phyloP scores from a whole-genome alignment of 108 stramenopile genomes.

The Schizochytrium sp. region DNA sequence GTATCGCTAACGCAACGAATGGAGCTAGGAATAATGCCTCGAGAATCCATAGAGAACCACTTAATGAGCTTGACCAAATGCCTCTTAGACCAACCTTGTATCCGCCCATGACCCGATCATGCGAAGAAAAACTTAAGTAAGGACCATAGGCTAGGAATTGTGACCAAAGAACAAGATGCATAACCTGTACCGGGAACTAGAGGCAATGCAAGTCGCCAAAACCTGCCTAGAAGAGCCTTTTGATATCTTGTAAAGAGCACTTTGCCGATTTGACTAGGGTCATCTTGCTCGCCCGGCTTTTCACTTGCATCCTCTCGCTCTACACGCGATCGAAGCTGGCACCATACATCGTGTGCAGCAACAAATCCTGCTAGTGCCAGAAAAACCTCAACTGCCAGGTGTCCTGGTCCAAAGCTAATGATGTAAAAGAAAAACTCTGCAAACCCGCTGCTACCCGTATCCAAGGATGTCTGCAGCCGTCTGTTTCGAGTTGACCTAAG shows the following conservation, averaged over 20 bases:
- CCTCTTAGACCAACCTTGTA: conserved; percentile 1
- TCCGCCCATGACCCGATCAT: background rate
- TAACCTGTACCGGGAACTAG: background rate
- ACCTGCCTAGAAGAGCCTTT: background rate
- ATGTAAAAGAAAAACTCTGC: conserved; percentile 10
- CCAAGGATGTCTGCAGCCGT: background rate
- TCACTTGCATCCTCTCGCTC: background rate
- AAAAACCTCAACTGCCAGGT: conserved; percentile 49
- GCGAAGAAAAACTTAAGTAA: background rate
- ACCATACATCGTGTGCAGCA: conserved; percentile 40
- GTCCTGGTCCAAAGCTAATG: conserved; percentile 28
- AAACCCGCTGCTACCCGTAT: background rate
- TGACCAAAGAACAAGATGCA: conserved; percentile 24
- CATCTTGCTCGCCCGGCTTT: background rate
- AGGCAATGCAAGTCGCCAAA: conserved; percentile 45
- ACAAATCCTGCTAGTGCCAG: conserved; percentile 42
- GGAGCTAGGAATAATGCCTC: conserved; percentile 42
- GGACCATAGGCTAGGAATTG: conserved; percentile 20
- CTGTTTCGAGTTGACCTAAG: background rate
- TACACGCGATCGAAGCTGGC: background rate
- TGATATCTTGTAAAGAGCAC: conserved; percentile 21
- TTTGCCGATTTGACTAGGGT: background rate
- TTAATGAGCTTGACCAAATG: conserved; percentile 28
- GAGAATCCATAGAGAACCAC: conserved; percentile 32
- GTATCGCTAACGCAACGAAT: conserved; percentile 27